Base-by-base conservation (phyloP, 106 monocot genomes). In the Cymbidium sinense region DNA sequence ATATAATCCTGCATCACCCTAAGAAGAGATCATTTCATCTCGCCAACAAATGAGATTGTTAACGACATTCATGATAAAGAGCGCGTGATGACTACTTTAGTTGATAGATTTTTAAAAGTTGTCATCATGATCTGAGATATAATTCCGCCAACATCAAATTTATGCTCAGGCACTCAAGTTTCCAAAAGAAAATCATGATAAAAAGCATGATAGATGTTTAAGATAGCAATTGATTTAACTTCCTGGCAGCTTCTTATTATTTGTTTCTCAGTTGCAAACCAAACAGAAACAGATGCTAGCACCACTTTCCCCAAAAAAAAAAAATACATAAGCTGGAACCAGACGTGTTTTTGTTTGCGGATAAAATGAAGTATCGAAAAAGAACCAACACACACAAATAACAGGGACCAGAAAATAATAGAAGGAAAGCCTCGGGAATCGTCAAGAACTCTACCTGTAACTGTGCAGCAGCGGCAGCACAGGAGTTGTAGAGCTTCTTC, bases 401-500 rank as follows among this genome's bases (percentile, higher is more conserved):
- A 9, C 20, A 64, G 5, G 58, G 10, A 62, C 29, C 29, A 36
- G 34, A 73, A 70, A 17, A 77, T 29, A 12, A 58, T 43, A 76
- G 19, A 13, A 3, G 17, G 15, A 69, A 34, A 69, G 69, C 29
- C n/a, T 72, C 20, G 20, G 37, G 20, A 72, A 39, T 23, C 35
- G 39, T 62, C 61, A 28, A 27, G 37, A 39, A n/a, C 21, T 39
- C 37, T 80, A 91, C 91, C 86, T 84, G 73, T 4, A 80, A 86
- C 70, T 78, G 50, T 4, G 88, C 86, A 29, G 86, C 88, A 19
- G 86, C 15, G 0, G 47, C 84, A 51, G 86, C 84, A 83, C 88
- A 88, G 58, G 75, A 82, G 82, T 77, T 72, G 52, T 86, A 82
- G 29, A 91, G 88, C 86, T 86, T 81, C 76, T 91, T 81, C 84